Conservation (phyloP, 805 yeast genomes). For the Yamadazyma paraphyllophila region DNA sequence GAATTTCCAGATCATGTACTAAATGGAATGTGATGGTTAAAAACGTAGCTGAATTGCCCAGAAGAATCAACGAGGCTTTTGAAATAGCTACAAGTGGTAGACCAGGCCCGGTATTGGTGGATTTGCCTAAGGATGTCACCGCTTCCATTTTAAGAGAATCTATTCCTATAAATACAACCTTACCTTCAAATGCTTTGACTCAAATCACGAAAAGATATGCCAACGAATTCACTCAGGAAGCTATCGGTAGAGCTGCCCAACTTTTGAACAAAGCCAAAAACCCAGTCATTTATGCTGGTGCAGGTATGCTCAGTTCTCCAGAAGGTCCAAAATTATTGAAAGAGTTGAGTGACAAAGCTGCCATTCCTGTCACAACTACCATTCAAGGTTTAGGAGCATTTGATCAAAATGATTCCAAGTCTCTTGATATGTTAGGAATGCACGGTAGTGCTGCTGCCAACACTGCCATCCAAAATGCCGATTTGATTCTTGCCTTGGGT, state of each 20-base stretch:
- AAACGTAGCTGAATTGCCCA: slow-evolving; percentile 88
- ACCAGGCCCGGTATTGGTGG: slow-evolving; percentile 98
- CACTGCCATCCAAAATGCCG: slow-evolving; percentile 90
- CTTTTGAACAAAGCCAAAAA: slow-evolving; percentile 79
- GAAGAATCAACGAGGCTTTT: slow-evolving; percentile 95
- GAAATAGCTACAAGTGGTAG: slow-evolving; percentile 95
- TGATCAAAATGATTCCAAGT: slow-evolving; percentile 87
- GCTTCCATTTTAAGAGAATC: slow-evolving; percentile 84
- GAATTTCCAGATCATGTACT: slow-evolving; percentile 95
- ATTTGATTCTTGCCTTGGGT: slow-evolving; percentile 89
- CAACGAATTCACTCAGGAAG: slow-evolving; percentile 70
- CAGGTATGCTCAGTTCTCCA: slow-evolving; percentile 76
- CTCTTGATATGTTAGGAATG: slow-evolving; percentile 97
- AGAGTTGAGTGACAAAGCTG: slow-evolving; percentile 85
- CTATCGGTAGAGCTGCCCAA: slow-evolving; percentile 73
- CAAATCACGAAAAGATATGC: slow-evolving; percentile 69
- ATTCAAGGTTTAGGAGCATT: slow-evolving; percentile 92
- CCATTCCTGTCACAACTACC: slow-evolving; percentile 95
- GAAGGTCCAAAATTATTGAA: slow-evolving; percentile 78
- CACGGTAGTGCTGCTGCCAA: slow-evolving; percentile 97
- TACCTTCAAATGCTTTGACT: slow-evolving; percentile 70
- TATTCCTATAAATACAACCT: slow-evolving; percentile 75
- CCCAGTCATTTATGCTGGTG: slow-evolving; percentile 90
- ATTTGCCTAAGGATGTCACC: slow-evolving; percentile 96
- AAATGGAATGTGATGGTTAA: slow-evolving; percentile 99